Conservation (phyloP, 495 filamentous ascomycete genomes). For the Margaritispora aquatica region DNA sequence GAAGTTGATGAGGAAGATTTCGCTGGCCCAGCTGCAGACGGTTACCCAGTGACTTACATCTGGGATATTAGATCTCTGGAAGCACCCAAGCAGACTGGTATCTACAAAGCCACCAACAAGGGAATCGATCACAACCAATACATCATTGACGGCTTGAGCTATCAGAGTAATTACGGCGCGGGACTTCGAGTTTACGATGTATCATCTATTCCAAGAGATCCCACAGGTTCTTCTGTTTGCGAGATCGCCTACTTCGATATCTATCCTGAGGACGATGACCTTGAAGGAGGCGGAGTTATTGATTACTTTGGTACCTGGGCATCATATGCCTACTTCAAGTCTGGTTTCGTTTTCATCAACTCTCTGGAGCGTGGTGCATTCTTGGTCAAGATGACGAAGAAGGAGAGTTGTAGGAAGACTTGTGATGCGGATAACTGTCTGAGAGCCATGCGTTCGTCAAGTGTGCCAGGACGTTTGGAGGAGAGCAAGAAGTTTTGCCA, state of each 20-base stretch:
- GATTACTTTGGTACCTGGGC: slow-evolving; percentile 35
- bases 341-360: slow-evolving; percentile 33
- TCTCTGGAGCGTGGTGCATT: slow-evolving; percentile 34
- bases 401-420: background rate
- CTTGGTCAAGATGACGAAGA: slow-evolving; percentile 22
- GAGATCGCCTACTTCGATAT: slow-evolving; percentile 11
- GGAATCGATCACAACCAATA: slow-evolving; percentile 61
- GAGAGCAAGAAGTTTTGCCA: slow-evolving; percentile 8
- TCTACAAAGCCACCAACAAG: slow-evolving; percentile 41
- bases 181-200: slow-evolving; percentile 53
- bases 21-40: slow-evolving; percentile 38
- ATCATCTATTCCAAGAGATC: slow-evolving; percentile 44
- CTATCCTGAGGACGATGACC: slow-evolving; percentile 14
- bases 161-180: slow-evolving; percentile 55
- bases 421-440: slow-evolving; percentile 11
- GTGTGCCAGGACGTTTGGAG: slow-evolving; percentile 1
- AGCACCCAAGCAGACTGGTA: slow-evolving; percentile 45
- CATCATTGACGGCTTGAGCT: slow-evolving; percentile 43
- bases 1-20: slow-evolving; percentile 51
- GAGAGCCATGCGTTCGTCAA: background rate
- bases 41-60: slow-evolving; percentile 49
- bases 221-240: slow-evolving; percentile 27
- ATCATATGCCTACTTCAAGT: slow-evolving; percentile 32
- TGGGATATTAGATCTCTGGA: slow-evolving; percentile 49
- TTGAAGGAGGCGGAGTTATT: slow-evolving; percentile 1